A percentile compares a stretch with the other conserved stretches of the same genome.
Conservation (phyloP, 176 grass and related monocot genomes). For the Bonia amplexicaulis region DNA sequence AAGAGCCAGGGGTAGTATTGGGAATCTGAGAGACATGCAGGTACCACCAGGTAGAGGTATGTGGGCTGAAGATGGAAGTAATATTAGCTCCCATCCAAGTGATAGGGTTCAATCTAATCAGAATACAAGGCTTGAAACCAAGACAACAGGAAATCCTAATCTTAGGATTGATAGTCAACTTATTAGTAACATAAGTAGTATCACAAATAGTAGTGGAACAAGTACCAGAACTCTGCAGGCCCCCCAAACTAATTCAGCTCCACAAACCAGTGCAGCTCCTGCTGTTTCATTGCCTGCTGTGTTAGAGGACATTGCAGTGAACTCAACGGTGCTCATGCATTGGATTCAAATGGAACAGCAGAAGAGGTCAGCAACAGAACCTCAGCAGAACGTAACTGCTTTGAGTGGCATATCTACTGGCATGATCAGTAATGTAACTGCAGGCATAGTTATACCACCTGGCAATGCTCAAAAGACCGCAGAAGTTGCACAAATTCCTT, state of each 20-base stretch:
- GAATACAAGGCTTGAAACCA: slow-evolving; percentile 26
- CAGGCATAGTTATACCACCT: slow-evolving; percentile 45
- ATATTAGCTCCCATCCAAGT: slow-evolving; percentile 16
- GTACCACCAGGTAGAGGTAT: slow-evolving; percentile 41
- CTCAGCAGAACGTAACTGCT: slow-evolving; percentile 35
- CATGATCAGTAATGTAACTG: slow-evolving; percentile 20
- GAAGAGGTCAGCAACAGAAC: slow-evolving; percentile 53
- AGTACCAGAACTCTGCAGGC: slow-evolving; percentile 23
- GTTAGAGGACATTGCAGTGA: slow-evolving; percentile 74
- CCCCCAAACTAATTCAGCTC: slow-evolving; percentile 28
- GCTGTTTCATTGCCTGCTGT: slow-evolving; percentile 52
- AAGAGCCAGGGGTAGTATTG: slow-evolving; percentile 41
- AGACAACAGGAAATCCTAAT: slow-evolving; percentile 23
- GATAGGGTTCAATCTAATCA: slow-evolving; percentile 33
- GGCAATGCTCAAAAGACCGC: slow-evolving; percentile 23
- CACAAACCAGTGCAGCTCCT: slow-evolving; percentile 36
- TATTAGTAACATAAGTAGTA: slow-evolving; percentile 31
- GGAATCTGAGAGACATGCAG: slow-evolving; percentile 31
- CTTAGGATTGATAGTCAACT: slow-evolving; percentile 23
- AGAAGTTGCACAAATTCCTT: slow-evolving; percentile 44
- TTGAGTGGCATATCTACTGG: slow-evolving; percentile 29
- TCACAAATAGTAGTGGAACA: slow-evolving; percentile 8
- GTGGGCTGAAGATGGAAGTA: slow-evolving; percentile 45
- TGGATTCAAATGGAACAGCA: slow-evolving; percentile 73
- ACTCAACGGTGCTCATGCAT: slow-evolving; percentile 71